Evolutionary conservation across 345 rosid species (phyloP).

Genomic region (Gossypium stocksii): DNA sequence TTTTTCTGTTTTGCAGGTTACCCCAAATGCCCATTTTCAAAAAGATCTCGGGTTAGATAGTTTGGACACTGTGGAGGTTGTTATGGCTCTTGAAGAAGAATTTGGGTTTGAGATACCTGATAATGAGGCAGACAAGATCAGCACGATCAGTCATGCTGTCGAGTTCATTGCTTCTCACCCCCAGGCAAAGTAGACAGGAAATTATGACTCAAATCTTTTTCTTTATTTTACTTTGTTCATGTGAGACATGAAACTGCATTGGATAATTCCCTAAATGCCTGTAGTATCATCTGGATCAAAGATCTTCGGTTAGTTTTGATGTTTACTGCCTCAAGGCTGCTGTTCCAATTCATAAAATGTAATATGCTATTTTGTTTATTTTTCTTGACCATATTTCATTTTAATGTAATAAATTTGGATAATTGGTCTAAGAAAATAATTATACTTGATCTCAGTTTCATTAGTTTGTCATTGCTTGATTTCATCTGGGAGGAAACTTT

Average conservation of each 20-base stretch:
- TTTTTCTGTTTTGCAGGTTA: background rate
- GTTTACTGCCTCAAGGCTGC: background rate
- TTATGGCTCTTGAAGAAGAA: constrained; percentile 1
- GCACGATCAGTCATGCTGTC: background rate
- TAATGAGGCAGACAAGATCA: constrained; percentile 2
- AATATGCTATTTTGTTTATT: background rate
- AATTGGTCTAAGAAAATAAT: background rate
- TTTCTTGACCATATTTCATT: background rate
- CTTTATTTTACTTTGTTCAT: background rate
- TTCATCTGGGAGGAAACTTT: background rate
- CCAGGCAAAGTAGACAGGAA: background rate
- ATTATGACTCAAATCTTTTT: background rate
- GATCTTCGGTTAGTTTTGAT: background rate
- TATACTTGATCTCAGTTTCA: background rate
- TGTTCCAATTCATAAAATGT: background rate
- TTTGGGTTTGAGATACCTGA: constrained; percentile 3
- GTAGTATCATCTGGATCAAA: background rate
- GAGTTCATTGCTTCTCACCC: constrained; percentile 4
- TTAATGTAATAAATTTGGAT: background rate
- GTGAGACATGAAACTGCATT: background rate
- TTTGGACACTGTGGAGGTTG: constrained; percentile 4
- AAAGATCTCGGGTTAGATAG: background rate
- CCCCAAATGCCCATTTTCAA: background rate
- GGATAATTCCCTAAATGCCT: background rate
- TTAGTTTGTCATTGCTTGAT: background rate